phyloP scores from a whole-genome alignment of 2,329 filamentous ascomycete species.

The Pseudopithomyces chartarum region DNA sequence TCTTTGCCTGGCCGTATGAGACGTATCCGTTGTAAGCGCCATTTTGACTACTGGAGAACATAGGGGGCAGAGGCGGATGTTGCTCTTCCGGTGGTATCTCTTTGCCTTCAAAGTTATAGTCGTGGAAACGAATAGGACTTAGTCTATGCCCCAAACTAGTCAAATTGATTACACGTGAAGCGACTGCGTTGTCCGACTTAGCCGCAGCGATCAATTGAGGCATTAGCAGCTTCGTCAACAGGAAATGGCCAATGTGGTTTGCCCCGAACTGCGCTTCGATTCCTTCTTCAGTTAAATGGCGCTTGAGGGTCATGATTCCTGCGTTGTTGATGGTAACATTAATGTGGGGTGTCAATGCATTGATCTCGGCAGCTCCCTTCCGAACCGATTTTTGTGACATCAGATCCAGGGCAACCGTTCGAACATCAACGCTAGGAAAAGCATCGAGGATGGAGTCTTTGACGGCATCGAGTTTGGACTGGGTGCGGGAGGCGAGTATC shows the following conservation, averaged over 20 bases:
- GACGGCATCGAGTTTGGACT: constrained; percentile 48
- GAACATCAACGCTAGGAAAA: constrained; percentile 30
- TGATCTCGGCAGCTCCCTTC: constrained; percentile 39
- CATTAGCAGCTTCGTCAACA: constrained; percentile 51
- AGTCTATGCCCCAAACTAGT: constrained; percentile 36
- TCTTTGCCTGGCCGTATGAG: constrained; percentile 39
- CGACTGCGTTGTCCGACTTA: constrained; percentile 36
- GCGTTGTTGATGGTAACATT: constrained; percentile 55
- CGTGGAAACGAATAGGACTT: constrained; percentile 48
- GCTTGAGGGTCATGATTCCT: constrained; percentile 41
- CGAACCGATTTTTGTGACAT: constrained; percentile 44
- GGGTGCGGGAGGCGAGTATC: constrained; percentile 49
- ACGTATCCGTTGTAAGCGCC: constrained; percentile 34
- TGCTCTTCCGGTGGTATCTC: constrained; percentile 34
- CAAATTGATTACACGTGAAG: constrained; percentile 35
- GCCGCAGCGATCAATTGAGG: constrained; percentile 41
- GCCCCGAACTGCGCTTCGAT: constrained; percentile 55
- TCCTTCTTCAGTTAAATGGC: constrained; percentile 47
- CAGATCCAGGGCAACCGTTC: constrained; percentile 43
- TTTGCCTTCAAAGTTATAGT: constrained; percentile 47
- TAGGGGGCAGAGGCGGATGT: constrained; percentile 19
- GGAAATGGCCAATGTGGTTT: constrained; percentile 55
- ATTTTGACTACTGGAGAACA: constrained; percentile 19
- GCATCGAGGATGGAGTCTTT: constrained; percentile 40
- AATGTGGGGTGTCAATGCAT: constrained; percentile 35